Conservation (phyloP, 1,284 basidiomycete species). For the Fomes fomentarius region DNA sequence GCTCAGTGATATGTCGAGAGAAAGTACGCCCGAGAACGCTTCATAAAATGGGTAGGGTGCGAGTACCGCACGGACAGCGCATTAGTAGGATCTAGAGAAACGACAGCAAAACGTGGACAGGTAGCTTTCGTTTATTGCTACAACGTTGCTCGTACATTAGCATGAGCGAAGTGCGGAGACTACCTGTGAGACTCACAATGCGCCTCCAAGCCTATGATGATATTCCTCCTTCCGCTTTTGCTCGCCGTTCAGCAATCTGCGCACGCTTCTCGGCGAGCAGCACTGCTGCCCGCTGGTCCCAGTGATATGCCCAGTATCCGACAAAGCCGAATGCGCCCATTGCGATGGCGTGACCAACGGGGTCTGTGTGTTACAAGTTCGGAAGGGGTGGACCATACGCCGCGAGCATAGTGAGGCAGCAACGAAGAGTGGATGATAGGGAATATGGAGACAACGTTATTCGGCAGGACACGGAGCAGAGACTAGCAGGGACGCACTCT, state of each 20-base stretch:
- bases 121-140: too few species aligned
- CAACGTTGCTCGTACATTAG: too few species aligned
- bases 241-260: conserved; percentile 55
- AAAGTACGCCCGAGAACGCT: conserved; percentile 14
- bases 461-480: background rate
- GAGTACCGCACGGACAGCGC: background rate
- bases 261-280: conserved; percentile 64
- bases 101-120: background rate
- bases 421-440: background rate
- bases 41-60: conserved; percentile 14
- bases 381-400: background rate
- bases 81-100: background rate
- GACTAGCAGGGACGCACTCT: conserved; percentile 54
- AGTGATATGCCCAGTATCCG: conserved; percentile 71
- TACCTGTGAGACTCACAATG: too few species aligned
- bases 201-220: conserved; percentile 5
- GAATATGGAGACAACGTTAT: background rate
- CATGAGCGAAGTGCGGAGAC: too few species aligned
- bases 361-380: conserved; percentile 45
- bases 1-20: too few species aligned
- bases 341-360: conserved; percentile 63
- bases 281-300: conserved; percentile 61
- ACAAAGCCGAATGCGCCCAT: conserved; percentile 67
- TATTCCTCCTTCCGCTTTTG: conserved; percentile 36
- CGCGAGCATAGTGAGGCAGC: background rate